Evolutionary conservation across 768 basidiomycete genomes (phyloP).

Genomic region (Mycena crocata): DNA sequence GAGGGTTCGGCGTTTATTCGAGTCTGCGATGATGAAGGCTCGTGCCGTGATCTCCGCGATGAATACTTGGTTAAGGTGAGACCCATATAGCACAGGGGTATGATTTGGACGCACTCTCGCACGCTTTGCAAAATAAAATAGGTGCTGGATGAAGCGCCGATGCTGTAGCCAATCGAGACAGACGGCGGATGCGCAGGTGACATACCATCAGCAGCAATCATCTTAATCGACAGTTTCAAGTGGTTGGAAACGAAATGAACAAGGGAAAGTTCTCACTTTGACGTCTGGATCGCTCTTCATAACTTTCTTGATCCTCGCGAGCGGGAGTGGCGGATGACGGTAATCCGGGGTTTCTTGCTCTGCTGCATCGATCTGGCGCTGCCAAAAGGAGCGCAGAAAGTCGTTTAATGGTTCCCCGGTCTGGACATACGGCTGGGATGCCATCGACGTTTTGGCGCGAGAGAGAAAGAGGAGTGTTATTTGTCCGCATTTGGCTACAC

Average conservation of each 20-base stretch:
- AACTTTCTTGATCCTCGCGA: constrained; percentile 98
- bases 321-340: constrained; percentile 86
- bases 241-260: constrained; percentile 3
- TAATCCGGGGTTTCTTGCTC: constrained; percentile 92
- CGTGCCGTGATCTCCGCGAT: constrained; percentile 97
- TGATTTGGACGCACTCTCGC: constrained; percentile 81
- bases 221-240: constrained; percentile 58
- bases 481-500: constrained; percentile 4
- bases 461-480: constrained; percentile 10
- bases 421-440: constrained; percentile 75
- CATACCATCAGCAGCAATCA: constrained; percentile 97
- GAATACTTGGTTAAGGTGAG: constrained; percentile 71
- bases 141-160: constrained; percentile 66
- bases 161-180: constrained; percentile 25
- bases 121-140: constrained; percentile 96
- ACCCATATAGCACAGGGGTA: background rate
- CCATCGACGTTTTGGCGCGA: constrained; percentile 32
- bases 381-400: constrained; percentile 91
- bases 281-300: constrained; percentile 99
- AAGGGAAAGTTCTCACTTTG: constrained; percentile 68
- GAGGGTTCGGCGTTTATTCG: constrained; percentile 95
- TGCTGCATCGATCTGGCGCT: constrained; percentile 85
- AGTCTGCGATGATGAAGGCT: constrained; percentile 95
- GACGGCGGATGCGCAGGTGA: constrained; percentile 32
- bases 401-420: constrained; percentile 88